These are phyloP conservation scores for Suillus occidentalis DNA, from an alignment of 768 basidiomycete species.

Conservation along the genomic window DNA sequence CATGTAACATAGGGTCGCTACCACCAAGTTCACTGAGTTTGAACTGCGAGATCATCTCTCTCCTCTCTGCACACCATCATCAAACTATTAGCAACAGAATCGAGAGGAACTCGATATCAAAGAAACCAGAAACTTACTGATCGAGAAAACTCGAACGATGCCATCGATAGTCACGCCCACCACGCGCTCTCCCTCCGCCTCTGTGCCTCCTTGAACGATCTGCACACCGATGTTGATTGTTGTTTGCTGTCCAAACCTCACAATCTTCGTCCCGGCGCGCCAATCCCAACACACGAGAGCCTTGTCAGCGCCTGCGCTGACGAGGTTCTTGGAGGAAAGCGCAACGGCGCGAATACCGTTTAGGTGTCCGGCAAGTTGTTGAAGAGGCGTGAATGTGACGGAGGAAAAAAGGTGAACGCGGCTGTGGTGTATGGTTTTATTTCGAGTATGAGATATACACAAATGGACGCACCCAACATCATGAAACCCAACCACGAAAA, in stretches of 20 bases:
- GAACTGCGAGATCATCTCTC: conserved; percentile 93
- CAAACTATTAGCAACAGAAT: conserved; percentile 28
- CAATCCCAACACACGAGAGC: conserved; percentile 87
- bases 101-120: not conserved
- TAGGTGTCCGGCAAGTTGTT: conserved; percentile 81
- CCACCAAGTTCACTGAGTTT: conserved; percentile 77
- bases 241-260: conserved; percentile 90
- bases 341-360: conserved; percentile 91
- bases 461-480: conserved; percentile 71
- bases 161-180: conserved; percentile 94
- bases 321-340: conserved; percentile 79
- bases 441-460: not conserved
- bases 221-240: conserved; percentile 91
- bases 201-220: conserved; percentile 47
- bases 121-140: conserved; percentile 53
- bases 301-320: conserved; percentile 77
- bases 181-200: conserved; percentile 71
- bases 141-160: conserved; percentile 87
- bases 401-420: conserved; percentile 89
- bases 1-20: conserved; percentile 61
- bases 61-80: conserved; percentile 41
- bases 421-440: conserved; percentile 35
- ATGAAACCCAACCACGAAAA: conserved; percentile 90
- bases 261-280: conserved; percentile 85
- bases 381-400: conserved; percentile 78